Percentiles rank a stretch among this genome's conserved stretches.
These are phyloP conservation scores for Leptographium radiaticola DNA, from an alignment of 2,329 filamentous ascomycete genomes.

Conservation along the genomic window DNA sequence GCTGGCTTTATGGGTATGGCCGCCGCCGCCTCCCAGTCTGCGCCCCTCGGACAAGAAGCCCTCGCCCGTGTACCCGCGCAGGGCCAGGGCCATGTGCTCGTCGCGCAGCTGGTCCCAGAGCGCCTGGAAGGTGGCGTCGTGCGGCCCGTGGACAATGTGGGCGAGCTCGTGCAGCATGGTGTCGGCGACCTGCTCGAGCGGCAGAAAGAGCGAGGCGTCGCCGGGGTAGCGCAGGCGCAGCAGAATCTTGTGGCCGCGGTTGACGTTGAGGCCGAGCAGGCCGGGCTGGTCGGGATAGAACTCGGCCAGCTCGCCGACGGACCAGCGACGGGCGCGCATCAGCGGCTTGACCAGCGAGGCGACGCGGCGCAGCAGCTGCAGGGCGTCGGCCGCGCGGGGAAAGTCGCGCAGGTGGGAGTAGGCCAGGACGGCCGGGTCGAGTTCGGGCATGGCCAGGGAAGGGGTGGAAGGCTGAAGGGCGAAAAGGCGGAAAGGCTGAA, in stretches of 20 bases:
- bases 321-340: constrained; percentile 79
- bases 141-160: constrained; percentile 76
- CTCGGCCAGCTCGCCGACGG: constrained; percentile 65
- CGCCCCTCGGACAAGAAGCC: constrained; percentile 69
- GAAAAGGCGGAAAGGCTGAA: background rate
- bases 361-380: constrained; percentile 59
- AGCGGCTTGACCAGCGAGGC: constrained; percentile 88
- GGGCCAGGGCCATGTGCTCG: constrained; percentile 62
- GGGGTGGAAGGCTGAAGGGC: background rate
- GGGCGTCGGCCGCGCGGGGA: constrained; percentile 34
- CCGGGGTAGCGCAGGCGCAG: constrained; percentile 66
- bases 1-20: background rate
- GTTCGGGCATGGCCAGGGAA: constrained; percentile 23
- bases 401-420: constrained; percentile 36
- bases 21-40: constrained; percentile 48
- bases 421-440: constrained; percentile 31
- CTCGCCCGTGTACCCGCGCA: constrained; percentile 83
- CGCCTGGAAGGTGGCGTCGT: constrained; percentile 70
- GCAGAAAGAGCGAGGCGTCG: constrained; percentile 65
- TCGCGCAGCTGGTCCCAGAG: constrained; percentile 84
- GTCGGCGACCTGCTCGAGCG: constrained; percentile 68
- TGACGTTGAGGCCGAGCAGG: constrained; percentile 68
- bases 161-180: constrained; percentile 90
- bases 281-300: constrained; percentile 68
- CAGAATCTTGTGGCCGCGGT: constrained; percentile 65